These are phyloP conservation scores for Geotrichum restrictum DNA, from an alignment of 1,139 yeast species.

Conservation along the genomic window DNA sequence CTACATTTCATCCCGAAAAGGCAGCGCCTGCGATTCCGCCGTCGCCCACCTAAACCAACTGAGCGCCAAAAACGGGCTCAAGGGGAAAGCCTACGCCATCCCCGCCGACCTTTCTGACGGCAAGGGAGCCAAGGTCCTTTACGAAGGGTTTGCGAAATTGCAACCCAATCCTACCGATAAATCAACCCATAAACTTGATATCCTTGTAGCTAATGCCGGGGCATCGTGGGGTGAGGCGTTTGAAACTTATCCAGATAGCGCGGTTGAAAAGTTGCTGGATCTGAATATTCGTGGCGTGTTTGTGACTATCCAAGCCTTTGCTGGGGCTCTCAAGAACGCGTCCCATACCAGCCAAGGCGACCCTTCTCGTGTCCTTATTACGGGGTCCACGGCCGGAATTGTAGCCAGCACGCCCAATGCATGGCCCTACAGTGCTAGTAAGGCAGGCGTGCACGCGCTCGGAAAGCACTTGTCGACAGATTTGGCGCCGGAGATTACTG, in stretches of 20 bases:
- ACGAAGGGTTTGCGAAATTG: conserved; percentile 43
- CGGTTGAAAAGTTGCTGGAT: conserved; percentile 60
- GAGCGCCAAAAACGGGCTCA: conserved; percentile 43
- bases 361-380: conserved; percentile 63
- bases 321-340: conserved; percentile 53
- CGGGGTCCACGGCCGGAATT: conserved; percentile 55
- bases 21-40: conserved; percentile 60
- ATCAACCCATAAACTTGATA: conserved; percentile 48
- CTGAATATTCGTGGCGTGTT: conserved; percentile 72
- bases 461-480: conserved; percentile 61
- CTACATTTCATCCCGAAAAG: conserved; percentile 64
- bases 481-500: conserved; percentile 63
- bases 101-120: conserved; percentile 60
- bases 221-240: conserved; percentile 75
- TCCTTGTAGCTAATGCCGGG: conserved; percentile 74
- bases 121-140: conserved; percentile 49
- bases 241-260: conserved; percentile 57
- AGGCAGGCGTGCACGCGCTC: conserved; percentile 72
- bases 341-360: conserved; percentile 48
- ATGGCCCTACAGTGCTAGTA: conserved; percentile 70
- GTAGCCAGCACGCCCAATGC: conserved; percentile 56
- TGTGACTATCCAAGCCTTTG: conserved; percentile 59
- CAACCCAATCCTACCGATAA: conserved; percentile 26
- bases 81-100: conserved; percentile 49
- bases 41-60: conserved; percentile 49